Evolutionary conservation across 352 stramenopile genomes (phyloP).

Genomic region (Pythium brassicae): DNA sequence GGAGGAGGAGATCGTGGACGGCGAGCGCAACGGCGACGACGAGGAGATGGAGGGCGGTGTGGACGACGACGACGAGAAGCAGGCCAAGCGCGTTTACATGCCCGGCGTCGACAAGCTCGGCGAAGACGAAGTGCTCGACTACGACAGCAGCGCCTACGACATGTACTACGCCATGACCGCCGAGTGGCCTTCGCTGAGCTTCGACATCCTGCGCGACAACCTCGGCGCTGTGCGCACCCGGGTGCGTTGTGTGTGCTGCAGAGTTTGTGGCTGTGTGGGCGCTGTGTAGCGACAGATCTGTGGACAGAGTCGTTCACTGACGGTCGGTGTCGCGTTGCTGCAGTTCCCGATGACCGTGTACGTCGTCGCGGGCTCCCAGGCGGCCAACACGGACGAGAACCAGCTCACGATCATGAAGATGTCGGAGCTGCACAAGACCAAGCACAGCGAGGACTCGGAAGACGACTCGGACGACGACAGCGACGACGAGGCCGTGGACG

Average conservation of each 20-base stretch:
- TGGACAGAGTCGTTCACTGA: background rate
- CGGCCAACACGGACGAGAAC: conserved; percentile 90
- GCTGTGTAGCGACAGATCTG: too few species aligned
- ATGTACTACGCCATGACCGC: conserved; percentile 98
- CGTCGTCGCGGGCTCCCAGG: conserved; percentile 96
- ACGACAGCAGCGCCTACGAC: conserved; percentile 98
- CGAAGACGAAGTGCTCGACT: conserved; percentile 96
- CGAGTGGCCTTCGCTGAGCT: conserved; percentile 97
- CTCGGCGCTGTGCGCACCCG: conserved; percentile 89
- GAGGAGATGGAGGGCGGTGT: conserved; percentile 54
- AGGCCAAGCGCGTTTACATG: conserved; percentile 92
- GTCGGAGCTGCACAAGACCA: conserved; percentile 94
- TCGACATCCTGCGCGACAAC: conserved; percentile 96
- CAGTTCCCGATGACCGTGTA: conserved; percentile 96
- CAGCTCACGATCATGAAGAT: conserved; percentile 98
- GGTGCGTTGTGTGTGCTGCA: conserved; percentile 8
- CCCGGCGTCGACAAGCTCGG: conserved; percentile 87
- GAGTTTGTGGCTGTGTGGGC: background rate
- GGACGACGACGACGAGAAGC: conserved; percentile 59
- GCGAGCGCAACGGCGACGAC: conserved; percentile 33
- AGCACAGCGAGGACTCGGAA: conserved; percentile 75
- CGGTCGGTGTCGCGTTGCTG: background rate
- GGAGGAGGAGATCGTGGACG: conserved; percentile 60
- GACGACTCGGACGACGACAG: conserved; percentile 75
- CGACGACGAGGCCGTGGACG: conserved; percentile 92